Conservation (phyloP, 257 asterid species). For the Solanum sejunctum region DNA sequence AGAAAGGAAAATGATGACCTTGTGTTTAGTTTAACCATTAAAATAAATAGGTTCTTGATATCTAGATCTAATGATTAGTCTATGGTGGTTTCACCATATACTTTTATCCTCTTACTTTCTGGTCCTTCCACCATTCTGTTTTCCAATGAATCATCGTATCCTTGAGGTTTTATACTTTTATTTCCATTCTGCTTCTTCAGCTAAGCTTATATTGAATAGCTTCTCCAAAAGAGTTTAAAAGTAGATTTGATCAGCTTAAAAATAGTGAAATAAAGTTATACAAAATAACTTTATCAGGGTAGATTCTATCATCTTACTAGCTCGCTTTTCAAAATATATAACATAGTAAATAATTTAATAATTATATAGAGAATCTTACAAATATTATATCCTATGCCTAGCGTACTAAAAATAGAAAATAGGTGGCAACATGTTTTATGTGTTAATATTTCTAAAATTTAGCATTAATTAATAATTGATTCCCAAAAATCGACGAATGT, state of each 20-base stretch:
- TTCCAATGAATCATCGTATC: background rate
- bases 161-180: background rate
- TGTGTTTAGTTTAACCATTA: slow-evolving; percentile 10
- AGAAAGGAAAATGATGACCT: slow-evolving; percentile 10
- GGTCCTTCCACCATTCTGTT: background rate
- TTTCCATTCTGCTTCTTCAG: too few relatives aligned
- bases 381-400: background rate
- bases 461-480: background rate
- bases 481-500: background rate
- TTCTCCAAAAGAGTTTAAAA: too few relatives aligned
- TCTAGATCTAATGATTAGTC: background rate
- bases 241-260: too few relatives aligned
- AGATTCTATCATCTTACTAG: background rate
- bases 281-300: too few relatives aligned
- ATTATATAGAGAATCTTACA: background rate
- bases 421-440: background rate
- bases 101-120: background rate
- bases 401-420: background rate
- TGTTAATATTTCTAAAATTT: background rate
- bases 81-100: slow-evolving; percentile 4
- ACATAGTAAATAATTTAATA: background rate
- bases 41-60: background rate
- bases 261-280: too few relatives aligned
- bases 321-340: background rate
- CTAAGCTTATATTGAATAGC: too few relatives aligned